Conservation (phyloP, 768 basidiomycete species). For the Tricholoma bakamatsutake region DNA sequence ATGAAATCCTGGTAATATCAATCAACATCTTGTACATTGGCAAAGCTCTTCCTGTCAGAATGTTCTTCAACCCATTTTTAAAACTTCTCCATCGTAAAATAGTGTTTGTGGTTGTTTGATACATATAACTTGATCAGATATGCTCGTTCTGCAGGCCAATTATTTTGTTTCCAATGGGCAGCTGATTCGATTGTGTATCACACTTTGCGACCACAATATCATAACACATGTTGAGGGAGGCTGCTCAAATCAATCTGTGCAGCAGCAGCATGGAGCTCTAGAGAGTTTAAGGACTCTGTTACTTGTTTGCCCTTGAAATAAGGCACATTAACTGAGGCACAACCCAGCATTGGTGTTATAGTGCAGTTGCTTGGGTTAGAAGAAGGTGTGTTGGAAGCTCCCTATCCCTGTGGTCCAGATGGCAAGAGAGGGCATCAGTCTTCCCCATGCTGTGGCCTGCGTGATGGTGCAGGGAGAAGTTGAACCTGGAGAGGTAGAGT, state of each 20-base stretch:
- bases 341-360: neutral
- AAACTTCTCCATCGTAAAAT: neutral
- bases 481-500: too few relatives aligned
- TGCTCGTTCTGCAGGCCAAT: slow-evolving; percentile 2
- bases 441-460: too few relatives aligned
- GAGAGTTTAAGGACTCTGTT: neutral
- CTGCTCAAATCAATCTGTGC: neutral
- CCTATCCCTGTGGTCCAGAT: too few relatives aligned
- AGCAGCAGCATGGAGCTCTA: neutral
- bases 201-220: slow-evolving; percentile 2
- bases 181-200: neutral
- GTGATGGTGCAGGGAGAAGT: too few relatives aligned
- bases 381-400: too few relatives aligned
- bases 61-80: neutral
- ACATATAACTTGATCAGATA: slow-evolving; percentile 1
- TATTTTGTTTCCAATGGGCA: neutral
- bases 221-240: neutral
- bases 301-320: slow-evolving; percentile 4
- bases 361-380: too few relatives aligned
- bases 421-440: too few relatives aligned
- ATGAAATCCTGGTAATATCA: too few relatives aligned
- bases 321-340: neutral
- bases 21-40: too few relatives aligned
- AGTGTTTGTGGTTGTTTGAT: neutral
- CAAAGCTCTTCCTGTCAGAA: neutral